Evolutionary conservation across 2,329 filamentous ascomycete genomes (phyloP).

Genomic region (Sarocladium oryzae): DNA sequence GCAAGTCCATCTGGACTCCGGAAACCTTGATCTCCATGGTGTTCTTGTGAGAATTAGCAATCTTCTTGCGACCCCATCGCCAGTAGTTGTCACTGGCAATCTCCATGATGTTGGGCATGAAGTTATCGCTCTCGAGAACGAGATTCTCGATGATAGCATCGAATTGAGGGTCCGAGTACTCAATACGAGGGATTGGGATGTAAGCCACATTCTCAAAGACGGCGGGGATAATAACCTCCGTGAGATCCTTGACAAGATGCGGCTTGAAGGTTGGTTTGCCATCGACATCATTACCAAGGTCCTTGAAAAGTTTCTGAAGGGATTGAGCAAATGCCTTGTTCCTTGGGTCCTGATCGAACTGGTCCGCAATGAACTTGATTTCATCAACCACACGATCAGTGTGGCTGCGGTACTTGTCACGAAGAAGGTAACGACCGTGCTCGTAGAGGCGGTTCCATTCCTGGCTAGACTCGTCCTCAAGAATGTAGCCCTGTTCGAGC

Average conservation of each 20-base stretch:
- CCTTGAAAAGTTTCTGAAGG: slow-evolving; percentile 74
- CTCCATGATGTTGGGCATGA: slow-evolving; percentile 88
- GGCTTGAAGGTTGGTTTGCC: slow-evolving; percentile 89
- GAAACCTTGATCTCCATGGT: slow-evolving; percentile 76
- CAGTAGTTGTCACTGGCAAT: slow-evolving; percentile 89
- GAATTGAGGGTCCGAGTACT: slow-evolving; percentile 77
- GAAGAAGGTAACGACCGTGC: slow-evolving; percentile 76
- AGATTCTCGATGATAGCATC: slow-evolving; percentile 93
- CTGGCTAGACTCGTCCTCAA: slow-evolving; percentile 70
- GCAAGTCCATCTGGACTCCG: slow-evolving; percentile 87
- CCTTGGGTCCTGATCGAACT: slow-evolving; percentile 82
- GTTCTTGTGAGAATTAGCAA: slow-evolving; percentile 75
- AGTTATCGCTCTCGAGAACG: slow-evolving; percentile 91
- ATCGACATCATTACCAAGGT: slow-evolving; percentile 80
- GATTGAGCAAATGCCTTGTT: slow-evolving; percentile 76
- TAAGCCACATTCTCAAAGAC: slow-evolving; percentile 83
- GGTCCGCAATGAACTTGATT: slow-evolving; percentile 78
- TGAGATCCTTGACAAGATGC: slow-evolving; percentile 82
- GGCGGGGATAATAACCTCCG: slow-evolving; percentile 76
- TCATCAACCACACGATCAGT: slow-evolving; percentile 85
- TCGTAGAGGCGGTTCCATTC: slow-evolving; percentile 86
- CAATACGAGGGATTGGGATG: slow-evolving; percentile 87
- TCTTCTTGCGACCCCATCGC: slow-evolving; percentile 87
- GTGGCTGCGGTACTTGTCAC: slow-evolving; percentile 79
- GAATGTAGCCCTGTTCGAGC: slow-evolving; percentile 83